Conservation (phyloP, 2,329 filamentous ascomycete species). For the Colletotrichum caudatum region DNA sequence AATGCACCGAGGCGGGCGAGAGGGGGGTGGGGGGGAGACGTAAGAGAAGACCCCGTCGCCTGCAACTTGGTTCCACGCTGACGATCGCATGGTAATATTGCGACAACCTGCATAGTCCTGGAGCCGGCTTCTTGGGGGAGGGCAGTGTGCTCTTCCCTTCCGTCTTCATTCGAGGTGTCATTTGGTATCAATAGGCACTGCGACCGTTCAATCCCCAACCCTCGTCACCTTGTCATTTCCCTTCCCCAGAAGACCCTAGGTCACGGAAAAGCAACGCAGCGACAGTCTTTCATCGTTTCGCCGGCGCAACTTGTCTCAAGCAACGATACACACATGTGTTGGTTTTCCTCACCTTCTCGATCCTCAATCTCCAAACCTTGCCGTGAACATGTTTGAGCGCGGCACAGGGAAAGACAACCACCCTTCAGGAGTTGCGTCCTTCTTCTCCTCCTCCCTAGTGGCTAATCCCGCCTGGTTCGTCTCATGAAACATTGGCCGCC, state of each 20-base stretch:
- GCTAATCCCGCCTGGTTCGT: constrained; percentile 12
- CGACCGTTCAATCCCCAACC: constrained; percentile 9
- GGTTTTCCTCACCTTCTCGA: constrained; percentile 11
- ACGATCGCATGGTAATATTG: constrained; percentile 37
- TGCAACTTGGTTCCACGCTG: constrained; percentile 32
- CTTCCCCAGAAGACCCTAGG: constrained; percentile 23
- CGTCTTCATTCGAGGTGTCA: not conserved
- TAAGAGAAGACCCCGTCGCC: constrained; percentile 23
- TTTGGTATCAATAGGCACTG: constrained; percentile 13
- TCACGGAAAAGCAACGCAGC: constrained; percentile 20
- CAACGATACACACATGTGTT: constrained; percentile 10
- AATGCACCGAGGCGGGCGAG: constrained; percentile 24
- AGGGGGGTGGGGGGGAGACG: not conserved
- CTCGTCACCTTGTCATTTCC: constrained; percentile 15
- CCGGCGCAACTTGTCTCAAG: constrained; percentile 13
- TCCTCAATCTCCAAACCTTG: constrained; percentile 27
- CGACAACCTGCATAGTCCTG: constrained; percentile 40
- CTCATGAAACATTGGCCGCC: constrained; percentile 18
- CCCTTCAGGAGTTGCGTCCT: constrained; percentile 34
- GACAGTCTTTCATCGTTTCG: constrained; percentile 11
- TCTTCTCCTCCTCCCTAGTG: constrained; percentile 18
- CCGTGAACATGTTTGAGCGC: constrained; percentile 31
- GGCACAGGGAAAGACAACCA: constrained; percentile 27
- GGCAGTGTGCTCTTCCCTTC: constrained; percentile 16
- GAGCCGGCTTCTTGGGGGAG: constrained; percentile 10